These are phyloP conservation scores for Blakeslea trispora DNA, from an alignment of 371 early-diverging fungal species.

Conservation along the genomic window DNA sequence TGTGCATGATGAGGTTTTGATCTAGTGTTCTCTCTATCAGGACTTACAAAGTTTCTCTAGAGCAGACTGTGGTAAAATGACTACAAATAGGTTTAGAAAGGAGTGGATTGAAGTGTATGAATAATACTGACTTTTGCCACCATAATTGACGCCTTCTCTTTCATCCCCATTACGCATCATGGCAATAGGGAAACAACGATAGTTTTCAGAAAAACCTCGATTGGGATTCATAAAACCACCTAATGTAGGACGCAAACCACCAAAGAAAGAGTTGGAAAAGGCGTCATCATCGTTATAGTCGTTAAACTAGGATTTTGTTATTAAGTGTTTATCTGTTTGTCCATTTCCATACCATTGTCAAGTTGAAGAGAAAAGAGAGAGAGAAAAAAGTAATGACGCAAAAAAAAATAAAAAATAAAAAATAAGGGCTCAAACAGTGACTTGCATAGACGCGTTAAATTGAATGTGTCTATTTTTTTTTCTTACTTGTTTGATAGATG, in stretches of 20 bases:
- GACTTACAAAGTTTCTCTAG: slow-evolving; percentile 81
- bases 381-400: too few species aligned
- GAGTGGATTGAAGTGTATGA: too few species aligned
- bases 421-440: too few species aligned
- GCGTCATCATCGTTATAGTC: slow-evolving; percentile 40
- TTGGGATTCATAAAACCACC: slow-evolving; percentile 46
- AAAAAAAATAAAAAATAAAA: too few species aligned
- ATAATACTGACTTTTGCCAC: slow-evolving; percentile 75
- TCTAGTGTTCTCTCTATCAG: not conserved
- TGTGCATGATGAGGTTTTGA: not conserved
- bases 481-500: too few species aligned
- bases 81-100: slow-evolving; percentile 39
- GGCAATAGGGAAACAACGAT: slow-evolving; percentile 79
- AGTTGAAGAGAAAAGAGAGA: too few species aligned
- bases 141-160: slow-evolving; percentile 77
- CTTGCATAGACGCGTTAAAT: too few species aligned
- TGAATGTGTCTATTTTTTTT: too few species aligned
- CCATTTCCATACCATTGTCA: too few species aligned
- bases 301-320: too few species aligned
- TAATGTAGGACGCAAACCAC: slow-evolving; percentile 29
- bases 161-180: slow-evolving; percentile 79
- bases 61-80: slow-evolving; percentile 90
- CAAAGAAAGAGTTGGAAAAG: slow-evolving; percentile 34
- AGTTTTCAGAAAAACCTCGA: slow-evolving; percentile 61
- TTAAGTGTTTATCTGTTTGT: too few species aligned